Evolutionary conservation across 257 asterid species (phyloP).

Genomic region (Cordia subcordata): DNA sequence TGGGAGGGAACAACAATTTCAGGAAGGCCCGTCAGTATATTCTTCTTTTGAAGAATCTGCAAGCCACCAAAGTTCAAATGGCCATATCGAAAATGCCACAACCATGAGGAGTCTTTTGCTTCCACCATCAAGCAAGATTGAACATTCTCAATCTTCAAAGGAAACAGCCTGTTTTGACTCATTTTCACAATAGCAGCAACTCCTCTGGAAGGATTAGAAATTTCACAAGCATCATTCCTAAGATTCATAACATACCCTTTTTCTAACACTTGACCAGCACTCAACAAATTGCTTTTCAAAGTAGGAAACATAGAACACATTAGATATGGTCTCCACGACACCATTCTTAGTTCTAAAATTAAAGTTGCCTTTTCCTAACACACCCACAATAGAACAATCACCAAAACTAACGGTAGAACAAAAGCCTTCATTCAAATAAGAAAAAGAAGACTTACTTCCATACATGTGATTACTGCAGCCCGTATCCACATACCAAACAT

Average conservation of each 20-base stretch:
- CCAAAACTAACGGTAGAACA: background rate
- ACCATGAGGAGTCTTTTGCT: background rate
- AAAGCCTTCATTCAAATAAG: background rate
- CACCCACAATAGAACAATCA: background rate
- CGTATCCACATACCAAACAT: conserved; percentile 10
- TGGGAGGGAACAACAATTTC: background rate
- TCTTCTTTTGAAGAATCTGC: background rate
- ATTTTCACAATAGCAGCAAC: background rate
- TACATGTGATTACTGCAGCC: conserved; percentile 13
- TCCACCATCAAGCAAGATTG: background rate
- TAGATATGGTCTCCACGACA: background rate
- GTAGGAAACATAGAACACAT: conserved; percentile 5
- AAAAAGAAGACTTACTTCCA: background rate
- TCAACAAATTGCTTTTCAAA: background rate
- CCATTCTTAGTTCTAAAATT: background rate
- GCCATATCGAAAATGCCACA: background rate
- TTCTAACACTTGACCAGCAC: conserved; percentile 1
- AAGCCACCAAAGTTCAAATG: conserved; percentile 1
- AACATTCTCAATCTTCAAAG: background rate
- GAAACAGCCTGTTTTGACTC: background rate
- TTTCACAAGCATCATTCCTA: background rate
- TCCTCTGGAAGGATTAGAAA: background rate
- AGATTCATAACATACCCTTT: background rate
- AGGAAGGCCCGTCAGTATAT: background rate
- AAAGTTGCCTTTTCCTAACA: conserved; percentile 8